Evolutionary conservation across 805 yeast genomes (phyloP).

Genomic region (Vanderwaltozyma tropicalis): DNA sequence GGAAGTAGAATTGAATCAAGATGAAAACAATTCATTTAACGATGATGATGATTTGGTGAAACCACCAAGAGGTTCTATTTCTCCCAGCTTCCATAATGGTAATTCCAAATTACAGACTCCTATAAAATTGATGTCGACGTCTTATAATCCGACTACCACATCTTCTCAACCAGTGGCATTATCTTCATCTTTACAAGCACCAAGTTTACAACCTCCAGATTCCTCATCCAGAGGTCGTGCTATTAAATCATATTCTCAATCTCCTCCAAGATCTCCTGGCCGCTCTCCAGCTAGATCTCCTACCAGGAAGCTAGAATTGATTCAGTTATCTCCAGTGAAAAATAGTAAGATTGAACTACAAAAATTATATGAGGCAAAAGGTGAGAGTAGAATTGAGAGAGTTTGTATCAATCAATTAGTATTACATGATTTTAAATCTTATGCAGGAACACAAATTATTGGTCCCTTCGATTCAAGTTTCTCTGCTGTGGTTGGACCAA

Average conservation of each 20-base stretch:
- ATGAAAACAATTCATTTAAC: too few species aligned
- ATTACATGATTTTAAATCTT: constrained; percentile 82
- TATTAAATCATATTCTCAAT: constrained; percentile 20
- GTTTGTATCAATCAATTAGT: constrained; percentile 67
- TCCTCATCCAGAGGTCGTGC: constrained; percentile 29
- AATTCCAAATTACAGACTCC: constrained; percentile 13
- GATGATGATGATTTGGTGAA: neutral
- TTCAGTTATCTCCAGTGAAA: constrained; percentile 33
- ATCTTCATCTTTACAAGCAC: constrained; percentile 18
- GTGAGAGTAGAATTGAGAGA: constrained; percentile 36
- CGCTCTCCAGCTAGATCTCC: constrained; percentile 31
- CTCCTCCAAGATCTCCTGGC: constrained; percentile 17
- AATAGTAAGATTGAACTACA: constrained; percentile 26
- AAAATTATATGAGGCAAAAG: constrained; percentile 19
- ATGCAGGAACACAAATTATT: constrained; percentile 84
- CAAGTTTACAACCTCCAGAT: constrained; percentile 26
- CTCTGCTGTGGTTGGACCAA: constrained; percentile 97
- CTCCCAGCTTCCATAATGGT: neutral
- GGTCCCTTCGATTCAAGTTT: constrained; percentile 94
- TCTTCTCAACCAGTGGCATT: constrained; percentile 19
- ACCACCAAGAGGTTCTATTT: neutral
- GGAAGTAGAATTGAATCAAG: neutral
- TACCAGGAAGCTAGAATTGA: constrained; percentile 32
- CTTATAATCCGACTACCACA: constrained; percentile 12
- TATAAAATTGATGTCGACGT: constrained; percentile 19